Base-by-base conservation (phyloP, 2,329 filamentous ascomycete species). In the Trichoderma simmonsii region DNA sequence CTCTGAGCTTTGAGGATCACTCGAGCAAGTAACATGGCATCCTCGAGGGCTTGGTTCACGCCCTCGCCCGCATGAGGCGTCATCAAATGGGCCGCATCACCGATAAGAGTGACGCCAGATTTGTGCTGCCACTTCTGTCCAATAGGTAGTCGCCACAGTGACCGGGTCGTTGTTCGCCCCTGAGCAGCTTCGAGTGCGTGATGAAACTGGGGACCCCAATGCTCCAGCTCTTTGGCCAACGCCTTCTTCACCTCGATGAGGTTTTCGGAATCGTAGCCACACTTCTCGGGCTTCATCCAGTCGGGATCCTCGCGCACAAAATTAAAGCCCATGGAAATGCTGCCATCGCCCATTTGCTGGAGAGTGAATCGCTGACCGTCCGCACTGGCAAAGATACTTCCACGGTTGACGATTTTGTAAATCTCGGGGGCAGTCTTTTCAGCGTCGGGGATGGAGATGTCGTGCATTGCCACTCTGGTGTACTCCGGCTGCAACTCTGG, bases 121-220 rank as follows among this genome's bases (percentile, higher is more conserved):
- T 30, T 70, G 32, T 70, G 64, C 43, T 72, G 14, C 71, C 71
- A 72, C 85, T 75, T 77, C 60, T 82, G 77, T 2, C 85, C 85
- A 2, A 86, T 77, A 0, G 88, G 87, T 11, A 91, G 82, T 76
- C 85, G 84, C 76, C 86, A 89, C 1, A 91, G 79, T 1, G 83
- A 83, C 71, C 85, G 80, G 2, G 82, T 79, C 0, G 79, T 77
- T 71, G 83, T 82, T 15, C 76, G 73, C 3, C 81, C 84, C 15
- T 82, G 78, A 32, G 83, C 79, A 61, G 83, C 77, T 57, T 80
- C 76, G 66, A 88, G 75, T 8, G 83, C 81, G 36, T 84, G 80
- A 28, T 80, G 82, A 18, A 87, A 77, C 18, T 78, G 77, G 1
- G 82, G 80, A 51, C 80, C 77, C 82, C 84, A 89, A 74, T 83